Base-by-base conservation (phyloP, 2,329 filamentous ascomycete species). In the Monilinia fructicola region DNA sequence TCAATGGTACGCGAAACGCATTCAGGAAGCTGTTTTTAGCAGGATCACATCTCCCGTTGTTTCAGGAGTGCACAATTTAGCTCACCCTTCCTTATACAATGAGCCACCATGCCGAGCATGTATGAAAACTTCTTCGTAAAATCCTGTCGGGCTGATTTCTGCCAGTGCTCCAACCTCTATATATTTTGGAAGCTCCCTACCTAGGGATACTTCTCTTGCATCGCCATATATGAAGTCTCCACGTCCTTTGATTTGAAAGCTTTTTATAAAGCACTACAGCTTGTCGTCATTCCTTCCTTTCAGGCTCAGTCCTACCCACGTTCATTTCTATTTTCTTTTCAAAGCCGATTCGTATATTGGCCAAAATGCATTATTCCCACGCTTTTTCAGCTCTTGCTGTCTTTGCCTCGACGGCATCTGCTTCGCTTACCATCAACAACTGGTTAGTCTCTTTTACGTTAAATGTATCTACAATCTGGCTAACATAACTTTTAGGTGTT, bases 341-440 rank as follows among this genome's bases (percentile, higher is more conserved):
- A 23, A 64, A 48, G 28, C 12, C 9, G 6, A 53, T 40, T 38
- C 31, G 40, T 40, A 44, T 12, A 53, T 38, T 31, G 60, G 28
- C 64, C 54, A 54, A 54, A 44, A 65, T 65, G 55, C 64, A 61
- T 46, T 54, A 46, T 26, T 61, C 48, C 38, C 61, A 61, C 38
- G 64, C 48, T 44, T 46, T 65, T 26, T 54, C 64, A 60, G 64
- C 64, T 42, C 55, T 65, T 21, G 64, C 55, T 61, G 64, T 46
- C 14, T 18, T 65, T n/a, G 38, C 64, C 48, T 65, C 64, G 28
- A 61, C 26, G 26, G 55, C 64, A 42, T 65, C 55, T 53, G 64
- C 64, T 65, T 54, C 64, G 12, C 55, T 65, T 42, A 65, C 38
- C 11, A 61, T 65, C 38, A 65, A 65, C 54, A 65, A 65, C 14